Percentiles rank a stretch among this genome's conserved stretches.
phyloP scores from a whole-genome alignment of 129 eudicot genomes.

The Arctium lappa region DNA sequence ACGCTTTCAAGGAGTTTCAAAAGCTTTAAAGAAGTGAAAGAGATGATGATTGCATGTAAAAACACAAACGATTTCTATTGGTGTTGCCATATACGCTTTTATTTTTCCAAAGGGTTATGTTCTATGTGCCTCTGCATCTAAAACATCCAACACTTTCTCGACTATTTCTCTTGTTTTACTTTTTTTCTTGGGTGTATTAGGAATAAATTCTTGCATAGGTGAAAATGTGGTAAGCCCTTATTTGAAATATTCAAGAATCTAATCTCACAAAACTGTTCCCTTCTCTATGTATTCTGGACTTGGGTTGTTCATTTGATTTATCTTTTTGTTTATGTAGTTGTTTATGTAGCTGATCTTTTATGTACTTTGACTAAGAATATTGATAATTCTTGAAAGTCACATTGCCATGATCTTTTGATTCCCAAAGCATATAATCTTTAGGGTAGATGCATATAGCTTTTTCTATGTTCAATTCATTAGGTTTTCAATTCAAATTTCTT shows the following conservation, averaged over 20 bases:
- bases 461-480: neutral
- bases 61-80: neutral
- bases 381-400: neutral
- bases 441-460: neutral
- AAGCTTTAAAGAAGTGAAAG: neutral
- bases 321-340: neutral
- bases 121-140: constrained; percentile 21
- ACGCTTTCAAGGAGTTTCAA: neutral
- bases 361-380: constrained; percentile 15
- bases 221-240: constrained; percentile 10
- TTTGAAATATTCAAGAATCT: constrained; percentile 77
- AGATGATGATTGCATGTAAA: constrained; percentile 22
- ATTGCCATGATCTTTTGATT: constrained; percentile 18
- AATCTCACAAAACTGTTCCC: neutral
- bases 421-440: constrained; percentile 23
- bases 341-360: neutral
- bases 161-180: neutral
- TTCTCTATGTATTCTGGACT: neutral
- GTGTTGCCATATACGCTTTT: neutral
- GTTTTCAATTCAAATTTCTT: neutral
- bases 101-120: neutral
- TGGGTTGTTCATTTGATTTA: constrained; percentile 15
- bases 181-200: constrained; percentile 12
- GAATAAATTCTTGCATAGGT: neutral
- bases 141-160: constrained; percentile 17